Evolutionary conservation across 2,329 filamentous ascomycete genomes (phyloP).

Genomic region (Colletotrichum graminicola): DNA sequence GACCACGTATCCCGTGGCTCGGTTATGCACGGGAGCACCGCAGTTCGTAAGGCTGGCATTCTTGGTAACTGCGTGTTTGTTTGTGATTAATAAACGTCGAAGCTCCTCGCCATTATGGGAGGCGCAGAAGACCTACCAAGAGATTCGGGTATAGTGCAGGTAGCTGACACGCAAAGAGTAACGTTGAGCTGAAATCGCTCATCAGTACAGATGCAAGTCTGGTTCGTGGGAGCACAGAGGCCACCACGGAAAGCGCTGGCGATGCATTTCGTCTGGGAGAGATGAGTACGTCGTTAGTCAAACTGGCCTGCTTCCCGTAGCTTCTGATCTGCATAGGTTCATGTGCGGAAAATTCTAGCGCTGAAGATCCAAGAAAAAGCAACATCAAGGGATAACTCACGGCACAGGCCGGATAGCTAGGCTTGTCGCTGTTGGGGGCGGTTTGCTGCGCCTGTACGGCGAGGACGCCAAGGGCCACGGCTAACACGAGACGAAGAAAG

Average conservation of each 20-base stretch:
- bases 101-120: neutral
- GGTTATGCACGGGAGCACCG: conserved; percentile 45
- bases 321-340: too few species aligned
- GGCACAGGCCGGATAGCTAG: conserved; percentile 40
- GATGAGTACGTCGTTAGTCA: neutral
- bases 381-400: conserved; percentile 27
- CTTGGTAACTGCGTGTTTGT: conserved; percentile 40
- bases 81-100: conserved; percentile 1
- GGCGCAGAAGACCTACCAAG: conserved; percentile 30
- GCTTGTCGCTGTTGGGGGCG: conserved; percentile 12
- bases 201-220: conserved; percentile 45
- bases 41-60: conserved; percentile 47
- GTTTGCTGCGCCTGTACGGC: conserved; percentile 24
- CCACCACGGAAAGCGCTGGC: conserved; percentile 31
- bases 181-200: conserved; percentile 42
- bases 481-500: conserved; percentile 21
- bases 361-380: neutral
- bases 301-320: neutral
- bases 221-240: conserved; percentile 43
- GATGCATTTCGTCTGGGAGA: conserved; percentile 36
- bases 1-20: conserved; percentile 49
- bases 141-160: conserved; percentile 44
- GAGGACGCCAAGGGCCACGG: conserved; percentile 26
- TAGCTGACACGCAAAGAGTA: conserved; percentile 42
- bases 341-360: neutral